Conservation (phyloP, 2,329 filamentous ascomycete genomes). For the Dactylonectria macrodidyma region DNA sequence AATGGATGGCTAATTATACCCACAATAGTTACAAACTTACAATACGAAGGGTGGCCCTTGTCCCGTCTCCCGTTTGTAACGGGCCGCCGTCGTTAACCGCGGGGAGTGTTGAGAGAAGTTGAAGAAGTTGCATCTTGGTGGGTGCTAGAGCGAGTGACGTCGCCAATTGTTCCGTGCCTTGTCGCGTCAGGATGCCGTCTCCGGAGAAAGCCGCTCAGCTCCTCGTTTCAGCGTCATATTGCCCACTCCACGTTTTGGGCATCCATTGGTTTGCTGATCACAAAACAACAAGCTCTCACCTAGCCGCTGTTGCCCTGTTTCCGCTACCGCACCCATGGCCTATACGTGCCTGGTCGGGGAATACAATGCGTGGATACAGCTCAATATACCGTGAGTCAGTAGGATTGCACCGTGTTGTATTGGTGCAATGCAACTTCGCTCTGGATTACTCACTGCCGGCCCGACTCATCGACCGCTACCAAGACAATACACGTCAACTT, state of each 20-base stretch:
- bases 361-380: conserved; percentile 17
- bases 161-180: not conserved
- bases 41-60: not conserved
- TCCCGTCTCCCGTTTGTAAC: conserved; percentile 23
- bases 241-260: conserved; percentile 25
- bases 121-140: no score
- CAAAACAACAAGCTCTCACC: not conserved
- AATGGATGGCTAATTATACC: not conserved
- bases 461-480: conserved; percentile 2
- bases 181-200: conserved; percentile 23
- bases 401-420: conserved; percentile 9
- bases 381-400: conserved; percentile 13
- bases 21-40: no score
- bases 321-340: conserved; percentile 14
- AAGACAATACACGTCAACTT: conserved; percentile 26
- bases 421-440: conserved; percentile 5
- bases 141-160: not conserved
- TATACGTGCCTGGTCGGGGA: conserved; percentile 20
- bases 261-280: conserved; percentile 19
- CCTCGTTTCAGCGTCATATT: conserved; percentile 25
- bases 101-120: not conserved
- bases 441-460: conserved; percentile 2
- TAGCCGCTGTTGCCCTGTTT: conserved; percentile 7
- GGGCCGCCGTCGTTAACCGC: conserved; percentile 7
- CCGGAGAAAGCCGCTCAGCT: conserved; percentile 22